Evolutionary conservation across 225 moss, liverwort and hornwort species (phyloP).

Genomic region (Straminergon stramineum): DNA sequence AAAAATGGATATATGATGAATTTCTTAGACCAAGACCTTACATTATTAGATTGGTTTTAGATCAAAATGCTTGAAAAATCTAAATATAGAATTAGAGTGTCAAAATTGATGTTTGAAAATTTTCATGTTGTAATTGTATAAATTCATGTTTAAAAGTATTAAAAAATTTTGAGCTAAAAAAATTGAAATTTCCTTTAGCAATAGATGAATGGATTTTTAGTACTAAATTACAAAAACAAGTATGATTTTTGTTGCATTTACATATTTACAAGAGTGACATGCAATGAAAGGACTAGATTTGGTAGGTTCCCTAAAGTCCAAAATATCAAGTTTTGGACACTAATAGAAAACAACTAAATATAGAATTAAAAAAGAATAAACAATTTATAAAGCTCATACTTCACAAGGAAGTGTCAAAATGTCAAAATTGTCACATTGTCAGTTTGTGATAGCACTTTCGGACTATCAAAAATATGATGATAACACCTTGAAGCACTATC

Average conservation of each 20-base stretch:
- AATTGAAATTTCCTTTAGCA: too few relatives aligned
- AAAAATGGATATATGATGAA: not conserved
- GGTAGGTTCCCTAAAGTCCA: not conserved
- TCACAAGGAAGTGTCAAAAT: not conserved
- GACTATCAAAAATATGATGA: too few relatives aligned
- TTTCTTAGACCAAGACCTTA: too few relatives aligned
- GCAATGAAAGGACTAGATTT: not conserved
- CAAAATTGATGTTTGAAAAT: fast-evolving
- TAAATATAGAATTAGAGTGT: not conserved
- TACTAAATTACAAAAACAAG: too few relatives aligned
- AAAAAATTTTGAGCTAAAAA: too few relatives aligned
- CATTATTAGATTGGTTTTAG: too few relatives aligned
- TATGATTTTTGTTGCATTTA: not conserved
- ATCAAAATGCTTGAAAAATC: not conserved
- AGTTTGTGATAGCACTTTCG: too few relatives aligned
- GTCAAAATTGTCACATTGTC: not conserved
- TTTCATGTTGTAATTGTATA: not conserved
- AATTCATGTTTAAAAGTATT: too few relatives aligned
- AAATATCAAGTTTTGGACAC: not conserved
- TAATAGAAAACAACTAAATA: not conserved
- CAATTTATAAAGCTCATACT: not conserved
- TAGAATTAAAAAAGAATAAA: too few relatives aligned
- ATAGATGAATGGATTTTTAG: too few relatives aligned
- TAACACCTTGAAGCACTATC: too few relatives aligned
- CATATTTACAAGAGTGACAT: not conserved